Evolutionary conservation across 2,329 filamentous ascomycete species (phyloP), one percentile per base, ranked within the genome.

Genomic region (Pyrenochaeta sp.): DNA sequence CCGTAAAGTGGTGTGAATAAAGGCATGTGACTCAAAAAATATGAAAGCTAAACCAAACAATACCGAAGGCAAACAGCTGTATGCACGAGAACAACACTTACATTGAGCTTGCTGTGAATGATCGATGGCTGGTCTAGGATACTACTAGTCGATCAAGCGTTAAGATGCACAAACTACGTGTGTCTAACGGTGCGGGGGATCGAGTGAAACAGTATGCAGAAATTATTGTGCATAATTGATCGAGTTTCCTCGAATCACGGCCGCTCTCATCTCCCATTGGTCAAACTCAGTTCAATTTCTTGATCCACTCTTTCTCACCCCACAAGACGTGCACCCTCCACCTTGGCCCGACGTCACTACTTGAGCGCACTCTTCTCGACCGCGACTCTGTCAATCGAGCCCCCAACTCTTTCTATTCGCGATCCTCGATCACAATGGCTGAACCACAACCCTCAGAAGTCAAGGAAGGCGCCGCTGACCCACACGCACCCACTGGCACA

Each of bases 381-480:
- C 32, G 41, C 18, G n/a, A 50, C 39, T 36, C 51, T 32, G 17
- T 27, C 20, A 45, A 51, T 14, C 32, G 53, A 51, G 39, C 42
- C 20, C 45, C 30, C 14, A 18, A 30, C 15, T 20, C 18, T 21
- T 14, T 4, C 7, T 15, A 12, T 20, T 10, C 36, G 5, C 17
- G 3, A 14, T 14, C 23, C 18, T 43, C 30, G 27, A 18, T 10
- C 23, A 73, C 53, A 54, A 89, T 90, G 87, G 83, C 87, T 60
- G 83, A 78, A 60, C 83, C 84, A 42, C 86, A 89, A 72, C 85
- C 87, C 36, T 68, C 80, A 39, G 79, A 73, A 45, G 73, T 88
- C 53, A 79, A 82, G 58, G 85, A 89, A 73, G 87, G 87, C 70
- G 84, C 85, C 54, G 82, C 83, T 27, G 79, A 81, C 40, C 64